phyloP scores from a whole-genome alignment of 164 flowering plant genomes.

The Macadamia tetraphylla region DNA sequence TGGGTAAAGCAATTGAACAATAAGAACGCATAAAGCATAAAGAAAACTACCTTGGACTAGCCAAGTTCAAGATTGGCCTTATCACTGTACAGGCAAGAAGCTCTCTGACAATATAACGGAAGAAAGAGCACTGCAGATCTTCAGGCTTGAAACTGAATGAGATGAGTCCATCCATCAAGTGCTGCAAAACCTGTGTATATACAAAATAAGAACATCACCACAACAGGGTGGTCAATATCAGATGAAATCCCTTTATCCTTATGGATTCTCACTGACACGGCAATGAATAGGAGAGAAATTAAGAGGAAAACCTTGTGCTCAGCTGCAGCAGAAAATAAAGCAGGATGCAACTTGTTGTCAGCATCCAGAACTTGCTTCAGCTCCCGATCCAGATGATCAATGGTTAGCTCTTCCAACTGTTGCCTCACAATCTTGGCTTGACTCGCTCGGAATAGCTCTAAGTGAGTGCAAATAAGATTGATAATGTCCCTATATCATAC shows the following conservation, averaged over 20 bases:
- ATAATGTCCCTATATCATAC: constrained; percentile 72
- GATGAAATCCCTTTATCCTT: constrained; percentile 4
- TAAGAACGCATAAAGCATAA: constrained; percentile 3
- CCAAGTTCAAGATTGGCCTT: constrained; percentile 88
- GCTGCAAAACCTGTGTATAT: constrained; percentile 78
- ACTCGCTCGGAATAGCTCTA: constrained; percentile 72
- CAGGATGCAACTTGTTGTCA: constrained; percentile 91
- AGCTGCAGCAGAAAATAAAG: constrained; percentile 84
- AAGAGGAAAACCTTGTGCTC: constrained; percentile 74
- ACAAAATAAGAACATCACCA: constrained; percentile 5
- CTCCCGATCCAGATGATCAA: constrained; percentile 57
- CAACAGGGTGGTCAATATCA: neutral
- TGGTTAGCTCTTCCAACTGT: constrained; percentile 29
- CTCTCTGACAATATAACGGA: constrained; percentile 67
- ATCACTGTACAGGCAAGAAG: constrained; percentile 96
- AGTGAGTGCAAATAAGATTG: constrained; percentile 54
- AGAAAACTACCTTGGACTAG: constrained; percentile 62
- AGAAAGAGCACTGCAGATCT: constrained; percentile 84
- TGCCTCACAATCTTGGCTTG: constrained; percentile 59
- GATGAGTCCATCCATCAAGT: constrained; percentile 77
- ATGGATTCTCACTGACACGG: neutral
- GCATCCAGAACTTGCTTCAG: constrained; percentile 56
- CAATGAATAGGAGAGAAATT: constrained; percentile 3
- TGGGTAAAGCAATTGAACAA: constrained; percentile 10
- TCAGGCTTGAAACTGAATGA: constrained; percentile 67